These are phyloP conservation scores for Phoma sp. DNA, from an alignment of 2,329 filamentous ascomycete species.

Conservation along the genomic window DNA sequence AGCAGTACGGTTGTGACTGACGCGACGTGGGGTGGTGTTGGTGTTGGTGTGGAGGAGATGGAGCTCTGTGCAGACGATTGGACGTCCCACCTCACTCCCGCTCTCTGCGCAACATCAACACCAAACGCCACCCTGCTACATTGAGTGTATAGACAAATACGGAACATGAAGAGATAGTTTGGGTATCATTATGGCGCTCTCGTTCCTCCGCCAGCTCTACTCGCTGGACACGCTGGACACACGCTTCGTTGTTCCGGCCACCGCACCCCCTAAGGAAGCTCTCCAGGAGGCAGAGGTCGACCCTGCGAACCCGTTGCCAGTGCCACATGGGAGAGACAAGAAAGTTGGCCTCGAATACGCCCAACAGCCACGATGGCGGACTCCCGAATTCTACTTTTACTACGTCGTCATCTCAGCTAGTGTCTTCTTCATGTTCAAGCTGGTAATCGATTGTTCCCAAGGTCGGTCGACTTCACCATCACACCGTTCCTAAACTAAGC, in stretches of 20 bases:
- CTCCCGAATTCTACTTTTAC: slow-evolving; percentile 85
- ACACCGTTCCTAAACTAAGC: slow-evolving; percentile 7
- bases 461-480: slow-evolving; percentile 57
- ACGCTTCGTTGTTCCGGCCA: slow-evolving; percentile 74
- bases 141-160: not conserved
- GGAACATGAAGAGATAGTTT: slow-evolving; percentile 32
- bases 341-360: slow-evolving; percentile 49
- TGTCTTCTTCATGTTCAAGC: slow-evolving; percentile 89
- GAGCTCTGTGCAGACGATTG: slow-evolving; percentile 17
- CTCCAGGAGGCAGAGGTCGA: slow-evolving; percentile 44
- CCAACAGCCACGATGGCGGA: slow-evolving; percentile 79
- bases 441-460: slow-evolving; percentile 84
- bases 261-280: slow-evolving; percentile 61
- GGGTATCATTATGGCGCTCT: slow-evolving; percentile 46
- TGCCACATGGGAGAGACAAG: slow-evolving; percentile 32
- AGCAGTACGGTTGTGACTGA: slow-evolving; percentile 7
- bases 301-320: slow-evolving; percentile 39
- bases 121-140: slow-evolving; percentile 14
- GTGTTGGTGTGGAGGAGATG: slow-evolving; percentile 21
- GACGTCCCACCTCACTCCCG: slow-evolving; percentile 20
- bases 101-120: slow-evolving; percentile 12
- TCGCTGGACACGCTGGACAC: slow-evolving; percentile 73
- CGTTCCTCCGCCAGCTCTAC: slow-evolving; percentile 62
- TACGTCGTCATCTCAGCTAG: slow-evolving; percentile 68
- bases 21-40: slow-evolving; percentile 27